phyloP scores from a whole-genome alignment of 2,329 filamentous ascomycete species.

The Neopestalotiopsis rosae region DNA sequence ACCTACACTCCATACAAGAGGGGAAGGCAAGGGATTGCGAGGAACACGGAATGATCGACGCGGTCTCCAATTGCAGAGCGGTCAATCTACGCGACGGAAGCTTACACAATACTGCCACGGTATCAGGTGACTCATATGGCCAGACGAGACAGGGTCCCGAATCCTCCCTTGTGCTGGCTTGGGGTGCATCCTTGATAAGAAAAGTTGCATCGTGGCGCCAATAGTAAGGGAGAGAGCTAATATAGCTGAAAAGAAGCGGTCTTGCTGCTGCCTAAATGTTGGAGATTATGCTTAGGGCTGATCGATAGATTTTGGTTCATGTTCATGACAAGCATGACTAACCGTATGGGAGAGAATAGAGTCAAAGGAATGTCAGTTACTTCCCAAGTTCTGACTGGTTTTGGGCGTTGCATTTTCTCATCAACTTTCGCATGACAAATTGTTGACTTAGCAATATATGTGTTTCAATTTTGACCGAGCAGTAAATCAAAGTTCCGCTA shows the following conservation, averaged over 20 bases:
- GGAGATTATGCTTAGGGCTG: background rate
- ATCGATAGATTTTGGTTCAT: background rate
- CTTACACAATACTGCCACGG: background rate
- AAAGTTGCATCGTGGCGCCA: background rate
- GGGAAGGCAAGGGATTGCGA: background rate
- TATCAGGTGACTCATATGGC: conserved; percentile 18
- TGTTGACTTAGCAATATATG: no score
- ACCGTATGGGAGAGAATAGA: no score
- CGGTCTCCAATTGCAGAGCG: background rate
- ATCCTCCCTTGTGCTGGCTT: background rate
- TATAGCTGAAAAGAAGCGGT: background rate
- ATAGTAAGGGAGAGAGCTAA: background rate
- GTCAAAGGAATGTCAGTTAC: no score
- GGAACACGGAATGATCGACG: background rate
- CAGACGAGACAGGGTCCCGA: background rate
- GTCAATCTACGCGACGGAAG: background rate
- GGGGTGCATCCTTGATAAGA: background rate
- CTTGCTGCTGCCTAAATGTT: background rate
- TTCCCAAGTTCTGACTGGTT: no score
- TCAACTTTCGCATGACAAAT: no score
- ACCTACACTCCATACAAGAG: background rate
- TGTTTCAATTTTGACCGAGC: no score
- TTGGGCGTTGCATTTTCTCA: no score
- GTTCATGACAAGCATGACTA: background rate
- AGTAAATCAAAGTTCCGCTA: no score